Conservation (phyloP, 305 asterid genomes). For the Solanum hybrid region DNA sequence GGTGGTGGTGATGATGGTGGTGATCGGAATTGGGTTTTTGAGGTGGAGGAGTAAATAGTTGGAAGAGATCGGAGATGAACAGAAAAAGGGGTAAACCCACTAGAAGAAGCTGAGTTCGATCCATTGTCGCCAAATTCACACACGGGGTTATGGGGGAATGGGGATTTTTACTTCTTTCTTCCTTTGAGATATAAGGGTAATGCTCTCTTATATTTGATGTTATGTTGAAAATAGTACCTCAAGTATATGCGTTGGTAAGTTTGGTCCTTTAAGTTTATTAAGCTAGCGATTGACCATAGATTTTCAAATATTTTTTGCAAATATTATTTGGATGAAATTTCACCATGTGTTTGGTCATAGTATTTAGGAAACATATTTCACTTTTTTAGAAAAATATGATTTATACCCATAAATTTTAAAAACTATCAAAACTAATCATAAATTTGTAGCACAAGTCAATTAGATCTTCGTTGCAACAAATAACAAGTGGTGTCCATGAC, state of each 20-base stretch:
- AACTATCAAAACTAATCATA: no score
- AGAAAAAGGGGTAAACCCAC: conserved; percentile 80
- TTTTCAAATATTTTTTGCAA: no score
- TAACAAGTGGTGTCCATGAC: no score
- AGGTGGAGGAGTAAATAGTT: conserved; percentile 72
- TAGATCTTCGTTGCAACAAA: no score
- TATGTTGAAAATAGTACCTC: not conserved
- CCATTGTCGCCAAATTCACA: conserved; percentile 30
- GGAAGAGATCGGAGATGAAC: conserved; percentile 64
- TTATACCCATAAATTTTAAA: no score
- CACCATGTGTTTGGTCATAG: no score
- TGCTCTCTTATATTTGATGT: not conserved
- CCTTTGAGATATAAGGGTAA: not conserved
- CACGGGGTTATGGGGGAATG: not conserved
- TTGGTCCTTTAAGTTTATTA: not conserved
- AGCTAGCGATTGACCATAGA: no score
- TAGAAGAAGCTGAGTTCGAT: conserved; percentile 68
- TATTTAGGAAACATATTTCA: no score
- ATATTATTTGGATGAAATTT: no score
- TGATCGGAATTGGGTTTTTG: conserved; percentile 41
- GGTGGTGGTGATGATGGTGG: conserved; percentile 39
- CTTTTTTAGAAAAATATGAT: no score
- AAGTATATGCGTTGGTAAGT: not conserved
- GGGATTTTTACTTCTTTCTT: not conserved
- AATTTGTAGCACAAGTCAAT: no score